phyloP scores from a whole-genome alignment of 164 flowering plant species.

The Vitis riparia region DNA sequence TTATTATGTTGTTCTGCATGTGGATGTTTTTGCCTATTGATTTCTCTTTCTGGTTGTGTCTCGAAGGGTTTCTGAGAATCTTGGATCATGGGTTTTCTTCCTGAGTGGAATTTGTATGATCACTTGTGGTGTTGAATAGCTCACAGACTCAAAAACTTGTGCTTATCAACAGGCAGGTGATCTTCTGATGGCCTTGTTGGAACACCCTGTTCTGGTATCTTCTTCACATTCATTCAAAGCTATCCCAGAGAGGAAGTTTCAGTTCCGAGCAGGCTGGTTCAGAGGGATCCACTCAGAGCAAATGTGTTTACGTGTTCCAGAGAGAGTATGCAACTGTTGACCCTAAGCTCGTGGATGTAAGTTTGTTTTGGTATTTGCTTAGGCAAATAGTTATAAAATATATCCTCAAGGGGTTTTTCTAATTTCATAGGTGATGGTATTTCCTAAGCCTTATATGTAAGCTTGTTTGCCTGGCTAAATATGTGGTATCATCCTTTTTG shows the following conservation, averaged over 20 bases:
- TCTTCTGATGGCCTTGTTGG: constrained; percentile 48
- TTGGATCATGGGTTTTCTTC: too few species aligned
- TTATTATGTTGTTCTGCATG: too few species aligned
- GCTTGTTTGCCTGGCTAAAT: not conserved
- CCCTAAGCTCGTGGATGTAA: constrained; percentile 79
- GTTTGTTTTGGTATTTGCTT: constrained; percentile 3
- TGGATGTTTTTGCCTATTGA: too few species aligned
- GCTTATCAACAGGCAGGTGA: constrained; percentile 39
- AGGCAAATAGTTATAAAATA: not conserved
- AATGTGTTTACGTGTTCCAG: constrained; percentile 81
- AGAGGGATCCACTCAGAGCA: constrained; percentile 22
- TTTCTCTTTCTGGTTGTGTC: too few species aligned
- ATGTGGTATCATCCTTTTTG: not conserved
- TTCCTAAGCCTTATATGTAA: not conserved
- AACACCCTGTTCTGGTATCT: constrained; percentile 54
- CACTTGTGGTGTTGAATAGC: too few species aligned
- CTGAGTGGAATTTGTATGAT: too few species aligned
- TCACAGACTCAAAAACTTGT: not conserved
- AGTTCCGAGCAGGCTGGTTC: constrained; percentile 19
- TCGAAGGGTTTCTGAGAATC: too few species aligned
- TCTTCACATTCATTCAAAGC: constrained; percentile 52
- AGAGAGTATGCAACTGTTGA: constrained; percentile 94
- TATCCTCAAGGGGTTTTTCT: not conserved
- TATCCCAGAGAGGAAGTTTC: constrained; percentile 49
- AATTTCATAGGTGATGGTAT: not conserved